phyloP scores from a whole-genome alignment of 768 basidiomycete genomes.

The Pulveroboletus ravenelii region DNA sequence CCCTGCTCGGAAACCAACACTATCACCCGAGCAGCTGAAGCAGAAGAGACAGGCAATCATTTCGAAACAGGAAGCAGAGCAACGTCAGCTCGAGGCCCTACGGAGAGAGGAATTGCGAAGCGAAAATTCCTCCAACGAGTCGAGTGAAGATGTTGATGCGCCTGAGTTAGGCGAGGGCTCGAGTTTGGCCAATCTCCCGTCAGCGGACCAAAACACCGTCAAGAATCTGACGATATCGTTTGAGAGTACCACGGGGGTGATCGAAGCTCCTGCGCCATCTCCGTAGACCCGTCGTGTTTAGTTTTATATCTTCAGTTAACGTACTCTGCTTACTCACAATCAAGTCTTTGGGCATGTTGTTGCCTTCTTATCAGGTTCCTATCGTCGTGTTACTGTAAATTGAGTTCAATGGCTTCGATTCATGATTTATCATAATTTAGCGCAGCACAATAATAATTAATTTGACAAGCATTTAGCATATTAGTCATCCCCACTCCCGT shows the following conservation, averaged over 20 bases:
- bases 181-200: background rate
- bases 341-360: too few relatives aligned
- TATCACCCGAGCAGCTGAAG: constrained; percentile 4
- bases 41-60: constrained; percentile 10
- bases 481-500: constrained; percentile 24
- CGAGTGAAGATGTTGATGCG: background rate
- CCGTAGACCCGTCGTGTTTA: constrained; percentile 3
- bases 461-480: constrained; percentile 14
- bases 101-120: background rate
- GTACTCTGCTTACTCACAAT: background rate
- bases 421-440: background rate
- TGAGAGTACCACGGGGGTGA: background rate
- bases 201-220: background rate
- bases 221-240: background rate
- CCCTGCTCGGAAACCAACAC: background rate
- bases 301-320: background rate
- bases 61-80: constrained; percentile 12
- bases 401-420: background rate
- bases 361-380: too few relatives aligned
- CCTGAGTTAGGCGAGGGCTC: background rate
- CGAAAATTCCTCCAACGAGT: background rate
- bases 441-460: constrained; percentile 1
- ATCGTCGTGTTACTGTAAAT: too few relatives aligned
- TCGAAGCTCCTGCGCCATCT: background rate
- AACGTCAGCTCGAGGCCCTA: constrained; percentile 5